Conservation (phyloP, 1,139 yeast species). For the Magnusiomyces suaveolens region DNA sequence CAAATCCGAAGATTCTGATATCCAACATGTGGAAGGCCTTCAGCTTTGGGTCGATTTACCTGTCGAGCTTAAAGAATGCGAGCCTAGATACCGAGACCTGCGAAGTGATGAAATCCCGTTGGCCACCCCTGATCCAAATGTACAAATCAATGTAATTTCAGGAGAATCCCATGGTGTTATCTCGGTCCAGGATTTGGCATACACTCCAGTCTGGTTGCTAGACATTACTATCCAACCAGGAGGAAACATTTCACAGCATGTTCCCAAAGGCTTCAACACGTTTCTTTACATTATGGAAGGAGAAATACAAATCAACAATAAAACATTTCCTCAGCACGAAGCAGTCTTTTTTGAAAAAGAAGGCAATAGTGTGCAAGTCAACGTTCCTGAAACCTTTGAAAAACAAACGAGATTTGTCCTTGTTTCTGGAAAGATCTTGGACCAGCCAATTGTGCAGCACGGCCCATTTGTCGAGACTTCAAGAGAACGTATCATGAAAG, state of each 20-base stretch:
- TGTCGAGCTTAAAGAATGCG: conserved; percentile 50
- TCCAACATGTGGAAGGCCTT: conserved; percentile 47
- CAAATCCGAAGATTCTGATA: conserved; percentile 35
- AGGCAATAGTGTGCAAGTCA: conserved; percentile 24
- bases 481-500: conserved; percentile 47
- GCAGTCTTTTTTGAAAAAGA: conserved; percentile 37
- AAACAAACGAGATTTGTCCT: conserved; percentile 22
- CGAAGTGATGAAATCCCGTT: conserved; percentile 63
- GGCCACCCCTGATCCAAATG: conserved; percentile 59
- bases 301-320: conserved; percentile 38
- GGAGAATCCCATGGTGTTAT: conserved; percentile 71
- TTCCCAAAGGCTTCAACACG: conserved; percentile 57
- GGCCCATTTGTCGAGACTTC: conserved; percentile 74
- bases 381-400: conserved; percentile 21
- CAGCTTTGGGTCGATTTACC: conserved; percentile 94
- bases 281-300: conserved; percentile 68
- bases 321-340: conserved; percentile 28
- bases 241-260: conserved; percentile 50
- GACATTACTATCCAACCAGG: conserved; percentile 60
- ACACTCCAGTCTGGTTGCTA: conserved; percentile 70
- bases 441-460: conserved; percentile 64
- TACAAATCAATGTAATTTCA: conserved; percentile 61
- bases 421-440: conserved; percentile 59
- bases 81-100: conserved; percentile 77
- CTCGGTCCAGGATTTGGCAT: conserved; percentile 65